Evolutionary conservation across 352 stramenopile genomes (phyloP), one percentile per base, ranked within the genome.

Genomic region (Saprolegnia parasitica): DNA sequence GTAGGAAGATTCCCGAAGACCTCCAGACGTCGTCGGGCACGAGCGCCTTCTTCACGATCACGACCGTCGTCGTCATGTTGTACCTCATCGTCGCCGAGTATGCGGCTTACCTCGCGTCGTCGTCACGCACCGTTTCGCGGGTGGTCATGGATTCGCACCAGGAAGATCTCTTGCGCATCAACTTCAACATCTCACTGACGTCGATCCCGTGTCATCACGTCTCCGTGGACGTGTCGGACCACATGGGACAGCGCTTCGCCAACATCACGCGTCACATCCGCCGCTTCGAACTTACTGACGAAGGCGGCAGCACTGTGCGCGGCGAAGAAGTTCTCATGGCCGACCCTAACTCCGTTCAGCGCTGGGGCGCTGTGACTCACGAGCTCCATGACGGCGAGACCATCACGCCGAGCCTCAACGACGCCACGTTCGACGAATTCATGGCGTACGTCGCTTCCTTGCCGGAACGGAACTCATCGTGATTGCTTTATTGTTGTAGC

Each of bases 131-230:
- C 47, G 77, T 78, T 67, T 87, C 81, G 20, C 81, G 77, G 23
- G 80, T 93, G 21, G 71, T 80, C 46, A 77, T 94, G 72, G 84
- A 93, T 64, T 78, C 80, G 64, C 83, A 92, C 67, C 81, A 90
- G 71, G 86, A 94, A 67, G 84, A 92, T 72, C 81, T 84, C 55
- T 74, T 94, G 56, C 84, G 84, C 39, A 87, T 94, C 50, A 92
- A 92, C 67, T 94, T 94, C 65, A 94, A 94, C 71, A 80, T 94
- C 37, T 90, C 81, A 71, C 63, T 94, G 50, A 77, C 89, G 56
- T 78, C 84, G 20, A 77, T 94, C 56, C 84, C 86, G 3, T 94
- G 86, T 61, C 65, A 77, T 21, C 76, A 84, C 65, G 83, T 83
- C 29, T 92, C 84, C 67, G 80, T 92, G 56, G 84, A 94, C 65